Conservation (phyloP, 306 rosid species). For the Sophora flavescens region DNA sequence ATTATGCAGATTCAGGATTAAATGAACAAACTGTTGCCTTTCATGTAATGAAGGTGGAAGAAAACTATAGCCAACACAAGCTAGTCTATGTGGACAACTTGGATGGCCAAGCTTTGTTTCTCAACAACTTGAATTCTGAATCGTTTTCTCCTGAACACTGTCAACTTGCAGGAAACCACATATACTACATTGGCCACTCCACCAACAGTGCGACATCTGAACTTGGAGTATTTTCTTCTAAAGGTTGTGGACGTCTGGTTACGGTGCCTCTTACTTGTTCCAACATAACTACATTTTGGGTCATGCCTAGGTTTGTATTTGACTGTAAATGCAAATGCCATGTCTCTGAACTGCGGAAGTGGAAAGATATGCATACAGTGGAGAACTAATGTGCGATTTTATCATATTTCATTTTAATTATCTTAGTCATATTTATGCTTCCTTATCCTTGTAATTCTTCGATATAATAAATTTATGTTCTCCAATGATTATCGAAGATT, state of each 20-base stretch:
- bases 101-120: not conserved
- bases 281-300: not conserved
- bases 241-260: not conserved
- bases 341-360: not conserved
- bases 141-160: not conserved
- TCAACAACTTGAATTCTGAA: not conserved
- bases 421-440: too few species aligned
- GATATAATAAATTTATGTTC: too few species aligned
- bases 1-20: not conserved
- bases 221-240: not conserved
- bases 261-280: not conserved
- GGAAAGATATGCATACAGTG: not conserved
- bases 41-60: not conserved
- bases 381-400: not conserved
- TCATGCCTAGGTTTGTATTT: not conserved
- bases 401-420: too few species aligned
- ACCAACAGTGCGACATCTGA: not conserved
- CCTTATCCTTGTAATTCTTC: too few species aligned
- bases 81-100: not conserved
- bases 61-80: not conserved
- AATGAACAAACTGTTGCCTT: not conserved
- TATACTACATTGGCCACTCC: slow-evolving; percentile 1
- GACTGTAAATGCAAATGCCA: not conserved
- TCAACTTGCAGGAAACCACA: not conserved
- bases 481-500: too few species aligned